phyloP scores from a whole-genome alignment of 441 rosid genomes.

The Populus trichocarpa region DNA sequence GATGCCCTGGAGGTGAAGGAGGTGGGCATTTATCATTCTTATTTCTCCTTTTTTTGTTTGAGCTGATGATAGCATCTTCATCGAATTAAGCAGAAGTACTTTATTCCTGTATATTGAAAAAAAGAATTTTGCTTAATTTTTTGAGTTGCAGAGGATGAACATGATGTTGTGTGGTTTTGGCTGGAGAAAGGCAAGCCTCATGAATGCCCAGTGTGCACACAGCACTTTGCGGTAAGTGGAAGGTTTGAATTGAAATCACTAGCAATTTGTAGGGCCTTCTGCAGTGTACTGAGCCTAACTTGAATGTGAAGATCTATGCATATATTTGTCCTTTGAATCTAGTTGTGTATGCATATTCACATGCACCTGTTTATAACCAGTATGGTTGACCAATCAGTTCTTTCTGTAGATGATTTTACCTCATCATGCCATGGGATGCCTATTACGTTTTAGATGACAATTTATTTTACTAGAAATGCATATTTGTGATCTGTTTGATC shows the following conservation, averaged over 20 bases:
- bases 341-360: background rate
- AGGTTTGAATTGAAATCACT: conserved; percentile 9
- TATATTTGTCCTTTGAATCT: background rate
- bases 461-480: too few species aligned
- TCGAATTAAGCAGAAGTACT: background rate
- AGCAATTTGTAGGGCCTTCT: background rate
- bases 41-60: background rate
- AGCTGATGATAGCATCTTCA: background rate
- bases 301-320: background rate
- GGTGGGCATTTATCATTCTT: conserved; percentile 39
- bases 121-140: conserved; percentile 1
- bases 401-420: background rate
- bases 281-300: background rate
- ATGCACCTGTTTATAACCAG: background rate
- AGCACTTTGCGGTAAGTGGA: conserved; percentile 73
- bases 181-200: conserved; percentile 84
- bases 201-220: conserved; percentile 94
- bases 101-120: background rate
- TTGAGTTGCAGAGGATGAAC: conserved; percentile 74
- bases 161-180: conserved; percentile 98
- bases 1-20: conserved; percentile 88
- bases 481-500: background rate
- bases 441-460: background rate
- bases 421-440: background rate
- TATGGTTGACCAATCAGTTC: conserved; percentile 1